phyloP scores from a whole-genome alignment of 345 rosid species.

The Anacardium occidentale region DNA sequence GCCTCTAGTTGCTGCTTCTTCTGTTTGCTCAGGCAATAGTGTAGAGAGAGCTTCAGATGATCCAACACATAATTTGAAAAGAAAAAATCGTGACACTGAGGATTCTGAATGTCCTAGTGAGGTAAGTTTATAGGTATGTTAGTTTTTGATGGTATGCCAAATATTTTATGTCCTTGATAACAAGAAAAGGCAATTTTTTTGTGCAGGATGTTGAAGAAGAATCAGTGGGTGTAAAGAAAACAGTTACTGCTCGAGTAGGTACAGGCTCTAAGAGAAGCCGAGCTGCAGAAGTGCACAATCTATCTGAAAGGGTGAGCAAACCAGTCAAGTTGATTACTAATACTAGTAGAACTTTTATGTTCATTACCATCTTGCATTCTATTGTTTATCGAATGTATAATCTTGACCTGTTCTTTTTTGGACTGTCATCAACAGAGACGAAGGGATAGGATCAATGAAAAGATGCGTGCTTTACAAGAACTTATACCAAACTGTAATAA shows the following conservation, averaged over 20 bases:
- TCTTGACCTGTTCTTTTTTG: constrained; percentile 19
- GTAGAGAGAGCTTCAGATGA: constrained; percentile 56
- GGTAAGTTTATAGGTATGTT: constrained; percentile 39
- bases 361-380: constrained; percentile 2
- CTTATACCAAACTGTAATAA: constrained; percentile 92
- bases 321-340: not conserved
- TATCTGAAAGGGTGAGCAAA: constrained; percentile 89
- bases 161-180: not conserved
- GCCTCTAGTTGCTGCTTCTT: constrained; percentile 58
- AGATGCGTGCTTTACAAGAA: constrained; percentile 94
- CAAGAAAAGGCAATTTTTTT: constrained; percentile 1
- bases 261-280: constrained; percentile 73
- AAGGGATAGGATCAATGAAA: constrained; percentile 89
- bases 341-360: constrained; percentile 6
- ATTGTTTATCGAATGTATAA: constrained; percentile 18
- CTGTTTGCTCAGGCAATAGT: constrained; percentile 77
- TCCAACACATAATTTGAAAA: constrained; percentile 49
- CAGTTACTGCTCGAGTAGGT: constrained; percentile 41
- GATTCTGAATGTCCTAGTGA: constrained; percentile 71
- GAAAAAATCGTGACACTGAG: constrained; percentile 55
- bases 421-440: constrained; percentile 56
- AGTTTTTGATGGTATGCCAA: not conserved
- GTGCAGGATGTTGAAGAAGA: constrained; percentile 79
- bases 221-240: constrained; percentile 45
- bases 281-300: constrained; percentile 91